phyloP scores from a whole-genome alignment of 192 early-diverging fungal species.

The Umbelopsis vinacea region DNA sequence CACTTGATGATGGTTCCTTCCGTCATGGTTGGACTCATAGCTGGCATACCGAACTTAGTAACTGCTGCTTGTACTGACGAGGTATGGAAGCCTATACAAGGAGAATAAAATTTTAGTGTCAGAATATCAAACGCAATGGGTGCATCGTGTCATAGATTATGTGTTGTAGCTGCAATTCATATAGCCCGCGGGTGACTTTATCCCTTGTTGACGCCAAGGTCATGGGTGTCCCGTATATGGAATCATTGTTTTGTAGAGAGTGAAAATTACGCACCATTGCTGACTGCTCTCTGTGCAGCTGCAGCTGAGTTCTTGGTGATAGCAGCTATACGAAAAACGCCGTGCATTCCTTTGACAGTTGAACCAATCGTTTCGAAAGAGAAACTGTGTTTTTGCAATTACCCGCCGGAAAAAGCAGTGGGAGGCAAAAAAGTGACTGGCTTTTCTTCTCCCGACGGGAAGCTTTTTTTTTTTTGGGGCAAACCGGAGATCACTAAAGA shows the following conservation, averaged over 20 bases:
- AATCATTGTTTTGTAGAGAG: too few relatives aligned
- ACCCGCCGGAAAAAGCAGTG: slow-evolving; percentile 20
- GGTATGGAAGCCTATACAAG: slow-evolving; percentile 49
- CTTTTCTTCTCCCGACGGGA: neutral
- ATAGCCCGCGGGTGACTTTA: too few relatives aligned
- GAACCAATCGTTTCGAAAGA: slow-evolving; percentile 10
- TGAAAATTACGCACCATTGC: slow-evolving; percentile 6
- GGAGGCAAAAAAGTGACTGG: slow-evolving; percentile 22
- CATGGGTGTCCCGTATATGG: too few relatives aligned
- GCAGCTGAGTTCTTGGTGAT: neutral
- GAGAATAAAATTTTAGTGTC: neutral
- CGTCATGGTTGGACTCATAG: slow-evolving; percentile 97
- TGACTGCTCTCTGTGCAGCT: slow-evolving; percentile 15
- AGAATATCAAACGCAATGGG: neutral
- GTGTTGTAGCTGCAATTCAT: neutral
- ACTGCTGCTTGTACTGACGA: slow-evolving; percentile 52
- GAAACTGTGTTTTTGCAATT: neutral
- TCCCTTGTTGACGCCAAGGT: too few relatives aligned
- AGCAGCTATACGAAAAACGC: slow-evolving; percentile 9
- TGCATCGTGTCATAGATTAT: neutral
- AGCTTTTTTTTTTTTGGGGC: slow-evolving; percentile 18
- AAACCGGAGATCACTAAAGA: neutral
- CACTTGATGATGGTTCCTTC: slow-evolving; percentile 92
- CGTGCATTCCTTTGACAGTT: neutral
- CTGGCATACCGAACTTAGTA: slow-evolving; percentile 83